A percentile compares a stretch with the other conserved stretches of the same genome.
Conservation (phyloP, 441 rosid species). For the Oxalis stricta region DNA sequence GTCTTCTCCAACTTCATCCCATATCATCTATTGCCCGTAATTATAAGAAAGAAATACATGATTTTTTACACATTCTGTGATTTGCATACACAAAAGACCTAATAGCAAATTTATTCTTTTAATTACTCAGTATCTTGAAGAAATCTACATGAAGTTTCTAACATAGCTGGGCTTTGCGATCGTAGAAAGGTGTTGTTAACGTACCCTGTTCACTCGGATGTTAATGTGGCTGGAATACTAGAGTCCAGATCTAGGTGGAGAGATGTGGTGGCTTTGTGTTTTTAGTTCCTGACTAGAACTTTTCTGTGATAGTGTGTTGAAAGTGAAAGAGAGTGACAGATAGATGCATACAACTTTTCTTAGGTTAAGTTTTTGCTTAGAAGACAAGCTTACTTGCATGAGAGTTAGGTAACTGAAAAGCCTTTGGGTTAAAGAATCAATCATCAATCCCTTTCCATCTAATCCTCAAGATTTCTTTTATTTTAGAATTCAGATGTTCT, state of each 20-base stretch:
- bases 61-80: no score
- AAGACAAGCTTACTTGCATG: conserved; percentile 74
- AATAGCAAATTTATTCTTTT: no score
- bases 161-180: conserved; percentile 53
- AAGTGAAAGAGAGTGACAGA: neutral
- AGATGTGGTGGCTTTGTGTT: conserved; percentile 10
- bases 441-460: conserved; percentile 6
- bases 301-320: neutral
- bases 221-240: conserved; percentile 7
- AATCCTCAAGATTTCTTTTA: conserved; percentile 22
- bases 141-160: conserved; percentile 84
- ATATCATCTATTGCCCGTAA: conserved; percentile 70
- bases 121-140: no score
- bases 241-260: conserved; percentile 4
- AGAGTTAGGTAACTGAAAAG: conserved; percentile 51
- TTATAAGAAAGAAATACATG: conserved; percentile 4
- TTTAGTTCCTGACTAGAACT: conserved; percentile 14
- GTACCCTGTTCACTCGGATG: conserved; percentile 32
- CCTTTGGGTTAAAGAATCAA: conserved; percentile 67
- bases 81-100: no score
- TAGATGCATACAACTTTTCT: neutral
- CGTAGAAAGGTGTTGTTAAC: conserved; percentile 43
- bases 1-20: conserved; percentile 97
- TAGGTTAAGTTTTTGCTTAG: conserved; percentile 58
- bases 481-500: conserved; percentile 2